Base-by-base conservation (phyloP, 208 protist genomes). In the Acanthamoeba sp. region DNA sequence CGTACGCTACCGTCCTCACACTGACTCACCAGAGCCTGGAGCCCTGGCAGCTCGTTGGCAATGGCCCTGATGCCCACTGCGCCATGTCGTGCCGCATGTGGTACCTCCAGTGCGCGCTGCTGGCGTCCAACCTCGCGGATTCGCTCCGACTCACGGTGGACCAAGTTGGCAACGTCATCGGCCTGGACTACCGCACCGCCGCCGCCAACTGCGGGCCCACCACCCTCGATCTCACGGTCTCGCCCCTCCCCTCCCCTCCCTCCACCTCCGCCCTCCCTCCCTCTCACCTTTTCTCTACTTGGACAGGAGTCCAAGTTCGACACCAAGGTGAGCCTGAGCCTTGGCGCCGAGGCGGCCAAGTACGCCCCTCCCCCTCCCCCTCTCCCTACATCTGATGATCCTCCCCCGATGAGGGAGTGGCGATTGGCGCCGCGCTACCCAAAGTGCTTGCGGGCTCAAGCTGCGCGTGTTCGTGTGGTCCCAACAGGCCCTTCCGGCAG, bases 161-260 rank as follows among this genome's bases (percentile, higher is more conserved):
- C 29, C 84, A 90, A 50, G 64, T 90, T 36, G 84, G 84, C 50
- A 90, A 90, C 84, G 36, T 90, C n/a, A 66, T 90, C 52, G 16
- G 50, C 50, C 7, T 90, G 18, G 84, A 90, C 55, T 90, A 90
- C 52, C 42, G 57, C 57, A 69, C 57, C 2, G 84, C 84, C 42
- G 69, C n/a, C 57, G 84, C 42, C 16, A 24, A 66, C 55, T 69
- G 84, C 84, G 48, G 22, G 1, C 1, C 32, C 10, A 9, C 20
- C 50, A 16, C 84, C 29, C 6, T 5, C 10, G 48, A 14, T 10
- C 18, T 27, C 16, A 24, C 84, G 29, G 52, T 90, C 0, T n/a
- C 4, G 42, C 76, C 40, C 55, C 42, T 57, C 27, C 27, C n/a
- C 40, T 82, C n/a, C 29, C 45, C 29, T 32, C 24, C 29, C n/a